Evolutionary conservation across 768 basidiomycete genomes (phyloP).

Genomic region (Pisolithus microcarpus): DNA sequence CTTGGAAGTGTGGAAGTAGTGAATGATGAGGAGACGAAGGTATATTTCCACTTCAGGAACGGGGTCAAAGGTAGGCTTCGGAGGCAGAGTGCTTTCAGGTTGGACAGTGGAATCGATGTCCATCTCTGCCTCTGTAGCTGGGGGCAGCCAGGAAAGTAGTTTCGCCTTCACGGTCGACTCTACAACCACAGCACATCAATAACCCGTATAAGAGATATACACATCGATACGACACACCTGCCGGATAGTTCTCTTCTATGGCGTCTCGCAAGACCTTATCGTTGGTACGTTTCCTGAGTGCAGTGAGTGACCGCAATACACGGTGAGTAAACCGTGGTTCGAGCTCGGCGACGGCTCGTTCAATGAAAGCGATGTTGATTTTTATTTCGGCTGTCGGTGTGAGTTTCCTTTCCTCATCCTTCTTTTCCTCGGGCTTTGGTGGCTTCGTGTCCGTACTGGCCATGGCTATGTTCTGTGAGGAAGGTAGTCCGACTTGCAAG

Average conservation of each 20-base stretch:
- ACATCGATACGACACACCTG: slow-evolving; percentile 39
- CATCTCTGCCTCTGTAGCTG: slow-evolving; percentile 51
- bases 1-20: slow-evolving; percentile 58
- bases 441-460: background rate
- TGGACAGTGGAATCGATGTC: slow-evolving; percentile 56
- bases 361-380: slow-evolving; percentile 69
- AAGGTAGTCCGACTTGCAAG: background rate
- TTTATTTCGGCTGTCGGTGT: slow-evolving; percentile 75
- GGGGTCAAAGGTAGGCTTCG: slow-evolving; percentile 38
- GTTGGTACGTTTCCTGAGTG: slow-evolving; percentile 72
- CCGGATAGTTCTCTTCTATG: slow-evolving; percentile 61
- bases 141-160: slow-evolving; percentile 61
- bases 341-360: slow-evolving; percentile 72
- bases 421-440: background rate
- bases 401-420: slow-evolving; percentile 30
- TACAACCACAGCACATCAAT: slow-evolving; percentile 18
- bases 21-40: slow-evolving; percentile 76
- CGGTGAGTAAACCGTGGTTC: slow-evolving; percentile 92
- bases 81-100: slow-evolving; percentile 13
- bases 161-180: slow-evolving; percentile 51
- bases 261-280: slow-evolving; percentile 56
- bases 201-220: too few relatives aligned
- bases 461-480: background rate
- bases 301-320: slow-evolving; percentile 74
- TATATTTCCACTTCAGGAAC: slow-evolving; percentile 84